A percentile compares a stretch with the other conserved stretches of the same genome.
These are phyloP conservation scores for Annona squamosa DNA, from an alignment of 164 flowering plant genomes.

Conservation along the genomic window DNA sequence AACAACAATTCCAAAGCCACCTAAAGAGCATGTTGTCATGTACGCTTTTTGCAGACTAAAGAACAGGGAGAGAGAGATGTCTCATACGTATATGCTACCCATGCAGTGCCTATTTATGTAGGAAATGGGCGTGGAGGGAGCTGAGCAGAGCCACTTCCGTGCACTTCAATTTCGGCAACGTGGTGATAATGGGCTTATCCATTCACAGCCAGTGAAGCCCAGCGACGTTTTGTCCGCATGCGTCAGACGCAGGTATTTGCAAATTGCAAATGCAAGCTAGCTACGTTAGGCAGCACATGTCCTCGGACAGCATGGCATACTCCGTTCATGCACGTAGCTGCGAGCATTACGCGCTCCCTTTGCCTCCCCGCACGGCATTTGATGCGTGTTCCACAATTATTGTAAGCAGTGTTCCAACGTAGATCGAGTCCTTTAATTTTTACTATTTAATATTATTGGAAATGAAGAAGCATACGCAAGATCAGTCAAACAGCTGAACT, in stretches of 20 bases:
- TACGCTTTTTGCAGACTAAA: not conserved
- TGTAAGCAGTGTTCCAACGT: no score
- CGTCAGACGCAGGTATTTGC: not conserved
- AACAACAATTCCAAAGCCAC: not conserved
- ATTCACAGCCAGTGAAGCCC: not conserved
- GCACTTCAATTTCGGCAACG: not conserved
- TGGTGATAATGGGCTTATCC: constrained; percentile 2
- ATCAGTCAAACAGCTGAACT: no score
- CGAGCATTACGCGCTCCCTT: no score
- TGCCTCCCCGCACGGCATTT: no score
- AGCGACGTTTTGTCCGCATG: not conserved
- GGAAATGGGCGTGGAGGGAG: not conserved
- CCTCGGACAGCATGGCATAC: no score
- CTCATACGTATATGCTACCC: not conserved
- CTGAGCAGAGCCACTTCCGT: no score
- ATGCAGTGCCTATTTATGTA: not conserved
- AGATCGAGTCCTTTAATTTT: no score
- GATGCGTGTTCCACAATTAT: no score
- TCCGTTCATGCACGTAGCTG: no score
- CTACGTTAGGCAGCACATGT: not conserved
- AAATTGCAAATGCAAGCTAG: not conserved
- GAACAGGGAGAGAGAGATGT: not conserved
- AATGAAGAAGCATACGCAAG: no score
- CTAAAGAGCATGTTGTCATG: not conserved
- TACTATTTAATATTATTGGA: no score